phyloP scores from a whole-genome alignment of 2,329 filamentous ascomycete species.

The Paracoccidioides lutzii region DNA sequence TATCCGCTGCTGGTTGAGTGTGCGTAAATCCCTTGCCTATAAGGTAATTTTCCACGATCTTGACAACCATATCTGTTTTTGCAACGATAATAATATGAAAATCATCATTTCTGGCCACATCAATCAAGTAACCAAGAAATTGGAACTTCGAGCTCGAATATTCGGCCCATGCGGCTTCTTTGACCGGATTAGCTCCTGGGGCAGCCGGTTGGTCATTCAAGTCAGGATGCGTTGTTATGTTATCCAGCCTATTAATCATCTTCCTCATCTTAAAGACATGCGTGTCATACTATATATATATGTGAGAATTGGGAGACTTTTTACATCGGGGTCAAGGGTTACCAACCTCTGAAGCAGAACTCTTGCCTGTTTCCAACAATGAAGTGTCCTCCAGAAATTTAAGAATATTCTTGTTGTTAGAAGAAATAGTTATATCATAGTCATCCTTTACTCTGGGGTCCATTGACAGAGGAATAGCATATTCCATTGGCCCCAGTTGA shows the following conservation, averaged over 20 bases:
- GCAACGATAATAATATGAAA: slow-evolving; percentile 30
- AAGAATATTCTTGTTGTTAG: slow-evolving; percentile 19
- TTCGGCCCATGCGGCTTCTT: slow-evolving; percentile 34
- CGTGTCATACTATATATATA: slow-evolving; percentile 13
- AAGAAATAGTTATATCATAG: slow-evolving; percentile 24
- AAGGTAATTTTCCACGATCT: slow-evolving; percentile 32
- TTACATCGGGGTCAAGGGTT: background rate
- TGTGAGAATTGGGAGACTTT: slow-evolving; percentile 8
- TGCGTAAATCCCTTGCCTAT: slow-evolving; percentile 25
- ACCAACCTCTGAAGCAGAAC: background rate
- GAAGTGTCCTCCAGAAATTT: slow-evolving; percentile 16
- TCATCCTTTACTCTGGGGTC: slow-evolving; percentile 32
- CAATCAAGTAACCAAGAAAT: slow-evolving; percentile 31
- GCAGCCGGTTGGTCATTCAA: slow-evolving; percentile 30
- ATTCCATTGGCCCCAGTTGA: slow-evolving; percentile 27
- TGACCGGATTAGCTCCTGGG: slow-evolving; percentile 21
- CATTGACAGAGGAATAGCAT: slow-evolving; percentile 31
- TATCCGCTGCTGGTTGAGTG: slow-evolving; percentile 16
- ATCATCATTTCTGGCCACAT: slow-evolving; percentile 22
- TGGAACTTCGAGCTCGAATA: slow-evolving; percentile 36
- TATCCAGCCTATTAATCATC: slow-evolving; percentile 27
- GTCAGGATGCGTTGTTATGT: slow-evolving; percentile 33
- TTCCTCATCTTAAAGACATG: slow-evolving; percentile 22
- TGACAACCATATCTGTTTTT: slow-evolving; percentile 23
- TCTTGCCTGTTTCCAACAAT: background rate